Percentiles rank a stretch among this genome's conserved stretches.
Evolutionary conservation across 768 basidiomycete species (phyloP).

Genomic region (Gymnopilus dilepis): DNA sequence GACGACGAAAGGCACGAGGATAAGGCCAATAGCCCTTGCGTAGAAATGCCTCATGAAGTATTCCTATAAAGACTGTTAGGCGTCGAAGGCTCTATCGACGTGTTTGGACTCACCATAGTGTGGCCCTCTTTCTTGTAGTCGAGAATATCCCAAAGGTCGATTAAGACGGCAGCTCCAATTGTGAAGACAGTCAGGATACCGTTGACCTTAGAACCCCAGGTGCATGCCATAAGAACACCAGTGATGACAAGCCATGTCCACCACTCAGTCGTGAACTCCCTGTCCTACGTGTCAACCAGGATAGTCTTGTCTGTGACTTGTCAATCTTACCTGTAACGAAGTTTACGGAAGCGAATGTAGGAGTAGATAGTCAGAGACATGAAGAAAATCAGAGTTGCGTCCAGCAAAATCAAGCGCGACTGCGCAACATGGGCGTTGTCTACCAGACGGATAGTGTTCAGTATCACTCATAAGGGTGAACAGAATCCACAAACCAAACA

Average conservation of each 20-base stretch:
- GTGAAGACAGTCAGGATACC: conserved; percentile 89
- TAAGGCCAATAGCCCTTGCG: conserved; percentile 85
- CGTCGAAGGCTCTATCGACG: neutral
- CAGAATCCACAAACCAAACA: conserved; percentile 75
- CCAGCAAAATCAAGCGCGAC: conserved; percentile 94
- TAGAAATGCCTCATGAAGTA: conserved; percentile 89
- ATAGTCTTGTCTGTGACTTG: conserved; percentile 11
- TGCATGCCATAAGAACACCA: conserved; percentile 93
- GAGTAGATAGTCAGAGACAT: conserved; percentile 92
- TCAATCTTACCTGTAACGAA: conserved; percentile 85
- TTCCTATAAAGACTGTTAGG: conserved; percentile 54
- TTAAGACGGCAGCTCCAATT: conserved; percentile 88
- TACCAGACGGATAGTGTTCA: conserved; percentile 34
- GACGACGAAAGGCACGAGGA: conserved; percentile 85
- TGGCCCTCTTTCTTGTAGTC: conserved; percentile 78
- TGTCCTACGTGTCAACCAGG: conserved; percentile 31
- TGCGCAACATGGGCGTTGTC: conserved; percentile 97
- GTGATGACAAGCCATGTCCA: conserved; percentile 94
- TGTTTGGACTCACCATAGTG: conserved; percentile 64
- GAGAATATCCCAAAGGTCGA: conserved; percentile 94
- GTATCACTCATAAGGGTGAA: neutral
- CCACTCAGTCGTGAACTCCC: conserved; percentile 90
- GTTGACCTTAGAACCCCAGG: conserved; percentile 98
- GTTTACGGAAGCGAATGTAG: conserved; percentile 93
- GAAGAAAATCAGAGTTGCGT: conserved; percentile 94